Evolutionary conservation across 352 stramenopile species (phyloP).

Genomic region (Elongisporangium anandrum): DNA sequence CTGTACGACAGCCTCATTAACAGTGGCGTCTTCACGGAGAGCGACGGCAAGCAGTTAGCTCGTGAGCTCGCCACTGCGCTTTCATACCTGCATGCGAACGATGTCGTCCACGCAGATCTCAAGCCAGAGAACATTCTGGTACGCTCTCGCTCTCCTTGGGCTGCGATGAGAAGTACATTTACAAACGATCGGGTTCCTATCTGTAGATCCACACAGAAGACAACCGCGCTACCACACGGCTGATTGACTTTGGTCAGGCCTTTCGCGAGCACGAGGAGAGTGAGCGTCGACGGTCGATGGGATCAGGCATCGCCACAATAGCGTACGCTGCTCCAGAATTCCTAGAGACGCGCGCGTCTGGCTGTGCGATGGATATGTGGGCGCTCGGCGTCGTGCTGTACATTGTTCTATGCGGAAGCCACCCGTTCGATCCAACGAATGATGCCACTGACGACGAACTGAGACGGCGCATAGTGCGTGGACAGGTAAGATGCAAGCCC

Average conservation of each 20-base stretch:
- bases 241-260: slow-evolving; percentile 83
- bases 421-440: slow-evolving; percentile 58
- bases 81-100: slow-evolving; percentile 33
- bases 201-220: slow-evolving; percentile 5
- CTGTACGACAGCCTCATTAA: slow-evolving; percentile 46
- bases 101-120: slow-evolving; percentile 48
- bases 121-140: slow-evolving; percentile 62
- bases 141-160: slow-evolving; percentile 8
- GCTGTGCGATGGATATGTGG: slow-evolving; percentile 52
- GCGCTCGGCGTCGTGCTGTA: slow-evolving; percentile 53
- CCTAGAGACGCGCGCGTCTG: slow-evolving; percentile 15
- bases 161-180: slow-evolving; percentile 3
- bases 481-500: slow-evolving; percentile 10
- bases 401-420: slow-evolving; percentile 41
- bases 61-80: slow-evolving; percentile 33
- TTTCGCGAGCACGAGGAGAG: slow-evolving; percentile 20
- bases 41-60: slow-evolving; percentile 23
- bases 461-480: slow-evolving; percentile 25
- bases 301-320: slow-evolving; percentile 22
- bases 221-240: slow-evolving; percentile 32
- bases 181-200: background rate
- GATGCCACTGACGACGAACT: slow-evolving; percentile 38
- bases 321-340: slow-evolving; percentile 44
- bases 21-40: slow-evolving; percentile 37
- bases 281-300: slow-evolving; percentile 2